These are phyloP conservation scores for Penicillium sp. DNA, from an alignment of 2,329 filamentous ascomycete species.

Conservation along the genomic window DNA sequence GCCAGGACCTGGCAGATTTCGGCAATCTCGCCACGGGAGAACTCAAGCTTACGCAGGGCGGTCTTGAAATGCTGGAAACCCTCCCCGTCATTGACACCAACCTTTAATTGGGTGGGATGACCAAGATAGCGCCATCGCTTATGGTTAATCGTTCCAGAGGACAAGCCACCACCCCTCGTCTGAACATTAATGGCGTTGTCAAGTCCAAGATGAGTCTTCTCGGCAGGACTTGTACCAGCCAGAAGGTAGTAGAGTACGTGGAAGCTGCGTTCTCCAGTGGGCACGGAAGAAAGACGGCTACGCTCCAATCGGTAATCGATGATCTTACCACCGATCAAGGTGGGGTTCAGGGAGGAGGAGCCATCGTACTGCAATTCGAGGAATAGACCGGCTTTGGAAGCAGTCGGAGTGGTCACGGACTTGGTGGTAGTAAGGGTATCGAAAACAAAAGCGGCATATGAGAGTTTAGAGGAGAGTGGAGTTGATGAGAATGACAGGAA, in stretches of 20 bases:
- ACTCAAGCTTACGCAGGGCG: conserved; percentile 88
- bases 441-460: conserved; percentile 90
- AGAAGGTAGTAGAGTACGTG: conserved; percentile 94
- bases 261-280: conserved; percentile 94
- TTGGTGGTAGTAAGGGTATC: conserved; percentile 96
- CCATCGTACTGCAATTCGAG: conserved; percentile 97
- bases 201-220: conserved; percentile 80
- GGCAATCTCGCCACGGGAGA: conserved; percentile 87
- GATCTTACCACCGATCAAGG: conserved; percentile 89
- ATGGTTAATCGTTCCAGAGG: conserved; percentile 55
- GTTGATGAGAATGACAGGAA: conserved; percentile 88
- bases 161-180: conserved; percentile 48
- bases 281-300: conserved; percentile 85
- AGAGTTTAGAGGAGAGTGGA: conserved; percentile 87
- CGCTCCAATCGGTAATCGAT: conserved; percentile 90
- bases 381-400: conserved; percentile 92
- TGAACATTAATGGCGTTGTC: conserved; percentile 46
- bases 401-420: conserved; percentile 89
- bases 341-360: conserved; percentile 75
- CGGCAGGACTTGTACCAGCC: conserved; percentile 83
- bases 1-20: conserved; percentile 95
- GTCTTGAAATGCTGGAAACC: conserved; percentile 98
- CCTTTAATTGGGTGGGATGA: conserved; percentile 93
- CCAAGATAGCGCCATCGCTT: conserved; percentile 96
- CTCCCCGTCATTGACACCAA: conserved; percentile 92